phyloP scores from a whole-genome alignment of 208 protist species.

The Crithidia sp. region DNA sequence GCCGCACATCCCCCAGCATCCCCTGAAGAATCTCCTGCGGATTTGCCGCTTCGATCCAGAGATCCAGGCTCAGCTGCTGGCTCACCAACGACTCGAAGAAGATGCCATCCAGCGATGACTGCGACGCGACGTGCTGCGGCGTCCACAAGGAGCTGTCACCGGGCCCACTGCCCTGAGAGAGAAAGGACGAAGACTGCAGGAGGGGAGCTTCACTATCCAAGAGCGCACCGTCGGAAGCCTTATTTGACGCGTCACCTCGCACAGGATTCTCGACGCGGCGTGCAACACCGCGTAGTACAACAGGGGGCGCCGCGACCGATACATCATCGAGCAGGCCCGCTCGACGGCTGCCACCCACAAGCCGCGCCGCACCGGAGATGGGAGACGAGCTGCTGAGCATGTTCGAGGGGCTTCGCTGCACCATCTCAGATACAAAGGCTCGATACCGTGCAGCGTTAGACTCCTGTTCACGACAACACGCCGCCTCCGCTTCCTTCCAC shows the following conservation, averaged over 20 bases:
- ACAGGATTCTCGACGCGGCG: no score
- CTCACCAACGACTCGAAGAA: slow-evolving; percentile 51
- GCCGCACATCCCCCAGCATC: slow-evolving; percentile 21
- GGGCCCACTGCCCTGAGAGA: not conserved
- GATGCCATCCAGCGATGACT: slow-evolving; percentile 28
- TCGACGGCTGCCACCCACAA: no score
- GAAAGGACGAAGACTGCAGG: slow-evolving; percentile 13
- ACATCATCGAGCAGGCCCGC: slow-evolving; percentile 14
- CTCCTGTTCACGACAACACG: not conserved
- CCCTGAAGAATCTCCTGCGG: slow-evolving; percentile 29
- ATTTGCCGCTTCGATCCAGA: slow-evolving; percentile 12
- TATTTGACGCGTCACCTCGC: no score
- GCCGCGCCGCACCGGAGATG: slow-evolving; percentile 8
- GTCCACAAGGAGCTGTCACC: slow-evolving; percentile 2
- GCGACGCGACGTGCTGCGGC: slow-evolving; percentile 11
- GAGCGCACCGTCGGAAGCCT: no score
- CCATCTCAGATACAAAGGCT: slow-evolving; percentile 3
- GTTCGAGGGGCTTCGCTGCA: not conserved
- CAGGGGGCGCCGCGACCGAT: slow-evolving; percentile 15
- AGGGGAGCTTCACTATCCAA: not conserved
- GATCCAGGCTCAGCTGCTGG: slow-evolving; percentile 28
- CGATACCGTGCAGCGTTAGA: slow-evolving; percentile 3
- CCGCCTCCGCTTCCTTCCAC: not conserved
- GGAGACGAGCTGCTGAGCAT: slow-evolving; percentile 7
- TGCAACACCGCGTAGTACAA: not conserved